These are phyloP conservation scores for Fallopia convolvulus DNA, from an alignment of 148 eudicot genomes.

Conservation along the genomic window DNA sequence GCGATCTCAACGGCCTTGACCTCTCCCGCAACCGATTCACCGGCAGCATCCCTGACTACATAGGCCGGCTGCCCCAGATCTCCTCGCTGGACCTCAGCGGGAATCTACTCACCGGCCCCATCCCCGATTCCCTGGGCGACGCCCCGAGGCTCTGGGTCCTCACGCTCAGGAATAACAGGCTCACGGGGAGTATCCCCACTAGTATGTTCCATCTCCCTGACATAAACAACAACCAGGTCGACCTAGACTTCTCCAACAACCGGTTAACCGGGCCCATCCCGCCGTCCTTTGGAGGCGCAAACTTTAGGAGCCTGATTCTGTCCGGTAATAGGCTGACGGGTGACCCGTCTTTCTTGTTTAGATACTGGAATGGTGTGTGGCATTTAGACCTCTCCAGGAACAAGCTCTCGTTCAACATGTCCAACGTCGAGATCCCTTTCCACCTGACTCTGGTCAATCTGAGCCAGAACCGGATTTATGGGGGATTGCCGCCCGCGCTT, in stretches of 20 bases:
- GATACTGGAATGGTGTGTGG: slow-evolving; percentile 9
- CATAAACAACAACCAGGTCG: slow-evolving; percentile 18
- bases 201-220: slow-evolving; percentile 16
- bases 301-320: slow-evolving; percentile 21
- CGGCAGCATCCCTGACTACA: slow-evolving; percentile 29
- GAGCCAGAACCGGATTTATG: slow-evolving; percentile 26
- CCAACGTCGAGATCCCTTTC: slow-evolving; percentile 13
- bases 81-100: slow-evolving; percentile 23
- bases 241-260: slow-evolving; percentile 32
- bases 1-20: slow-evolving; percentile 15
- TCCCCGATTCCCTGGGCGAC: slow-evolving; percentile 28
- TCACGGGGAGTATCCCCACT: slow-evolving; percentile 33
- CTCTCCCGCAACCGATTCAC: slow-evolving; percentile 22
- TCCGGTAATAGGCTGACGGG: slow-evolving; percentile 29
- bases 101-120: slow-evolving; percentile 31
- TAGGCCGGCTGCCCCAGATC: slow-evolving; percentile 24
- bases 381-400: slow-evolving; percentile 20
- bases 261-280: slow-evolving; percentile 35
- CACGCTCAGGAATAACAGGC: slow-evolving; percentile 32
- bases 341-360: slow-evolving; percentile 22
- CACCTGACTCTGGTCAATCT: slow-evolving; percentile 7
- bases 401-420: slow-evolving; percentile 20
- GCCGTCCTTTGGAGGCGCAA: slow-evolving; percentile 13
- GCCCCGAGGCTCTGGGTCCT: slow-evolving; percentile 18
- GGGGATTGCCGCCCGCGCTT: slow-evolving; percentile 11